Percentiles rank a stretch among this genome's conserved stretches.
Evolutionary conservation across 805 yeast genomes (phyloP).

Genomic region (Dipodascopsis uninucleata): DNA sequence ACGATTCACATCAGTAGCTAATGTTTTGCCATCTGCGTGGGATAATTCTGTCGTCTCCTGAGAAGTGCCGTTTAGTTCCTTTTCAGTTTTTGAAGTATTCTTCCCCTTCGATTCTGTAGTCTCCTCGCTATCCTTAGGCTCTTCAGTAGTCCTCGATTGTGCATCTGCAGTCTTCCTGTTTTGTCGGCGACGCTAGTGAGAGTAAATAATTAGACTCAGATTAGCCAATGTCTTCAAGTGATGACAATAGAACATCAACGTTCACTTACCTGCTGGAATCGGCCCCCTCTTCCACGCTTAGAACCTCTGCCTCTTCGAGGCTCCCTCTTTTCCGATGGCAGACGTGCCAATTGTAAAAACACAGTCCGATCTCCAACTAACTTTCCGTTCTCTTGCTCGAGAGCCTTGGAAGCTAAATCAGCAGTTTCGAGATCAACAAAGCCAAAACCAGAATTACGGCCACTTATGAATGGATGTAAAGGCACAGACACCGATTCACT

Average conservation of each 20-base stretch:
- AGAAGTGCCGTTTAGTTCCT: too few species aligned
- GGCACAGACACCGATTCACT: conserved; percentile 14
- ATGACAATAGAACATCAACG: too few species aligned
- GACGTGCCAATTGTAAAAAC: conserved; percentile 21
- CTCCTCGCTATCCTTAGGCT: neutral
- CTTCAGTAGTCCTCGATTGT: neutral
- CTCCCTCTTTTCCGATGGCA: conserved; percentile 15
- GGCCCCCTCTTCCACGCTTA: conserved; percentile 8
- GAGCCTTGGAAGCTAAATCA: conserved; percentile 44
- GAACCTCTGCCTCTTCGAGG: conserved; percentile 7
- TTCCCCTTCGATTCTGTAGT: too few species aligned
- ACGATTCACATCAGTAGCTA: neutral
- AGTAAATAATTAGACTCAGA: too few species aligned
- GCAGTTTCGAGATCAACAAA: conserved; percentile 46
- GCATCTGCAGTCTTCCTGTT: too few species aligned
- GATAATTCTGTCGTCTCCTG: conserved; percentile 14
- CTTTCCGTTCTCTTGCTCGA: conserved; percentile 39
- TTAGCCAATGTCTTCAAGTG: too few species aligned
- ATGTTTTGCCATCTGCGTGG: conserved; percentile 7
- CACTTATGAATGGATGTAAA: conserved; percentile 6
- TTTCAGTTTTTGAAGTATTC: too few species aligned
- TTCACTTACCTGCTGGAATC: too few species aligned
- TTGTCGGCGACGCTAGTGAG: too few species aligned
- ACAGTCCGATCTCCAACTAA: conserved; percentile 36
- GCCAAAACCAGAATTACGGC: conserved; percentile 52